phyloP scores from a whole-genome alignment of 169 alveolate genomes.

The Fabrea salina region DNA sequence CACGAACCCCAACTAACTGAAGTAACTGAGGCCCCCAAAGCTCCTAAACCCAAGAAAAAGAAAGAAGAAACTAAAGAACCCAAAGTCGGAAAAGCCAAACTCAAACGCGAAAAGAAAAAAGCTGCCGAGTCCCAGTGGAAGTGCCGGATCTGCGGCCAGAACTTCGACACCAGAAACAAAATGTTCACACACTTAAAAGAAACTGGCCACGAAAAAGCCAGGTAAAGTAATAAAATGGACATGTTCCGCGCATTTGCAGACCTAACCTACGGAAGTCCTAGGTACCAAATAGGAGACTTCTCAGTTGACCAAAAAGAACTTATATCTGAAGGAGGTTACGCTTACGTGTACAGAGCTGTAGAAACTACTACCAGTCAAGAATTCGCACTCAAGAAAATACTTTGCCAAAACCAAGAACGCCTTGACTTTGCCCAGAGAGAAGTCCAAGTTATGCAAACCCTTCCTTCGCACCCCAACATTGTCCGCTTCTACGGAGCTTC shows the following conservation, averaged over 20 bases:
- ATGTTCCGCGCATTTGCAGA: not conserved
- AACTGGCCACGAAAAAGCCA: slow-evolving; percentile 43
- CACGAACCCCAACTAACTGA: not conserved
- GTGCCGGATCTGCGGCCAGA: slow-evolving; percentile 40
- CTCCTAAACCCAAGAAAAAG: not conserved
- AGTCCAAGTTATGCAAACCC: slow-evolving; percentile 39
- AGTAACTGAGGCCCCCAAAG: not conserved
- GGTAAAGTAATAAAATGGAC: not conserved
- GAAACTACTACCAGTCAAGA: slow-evolving; percentile 54
- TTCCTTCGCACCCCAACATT: slow-evolving; percentile 44
- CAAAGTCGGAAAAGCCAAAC: slow-evolving; percentile 37
- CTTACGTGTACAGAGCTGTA: slow-evolving; percentile 63
- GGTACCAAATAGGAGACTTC: not conserved
- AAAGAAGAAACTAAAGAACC: too few species aligned
- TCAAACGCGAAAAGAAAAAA: slow-evolving; percentile 33
- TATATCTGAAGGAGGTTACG: slow-evolving; percentile 75
- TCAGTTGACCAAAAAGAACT: not conserved
- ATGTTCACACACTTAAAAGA: slow-evolving; percentile 49
- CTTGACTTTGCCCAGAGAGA: slow-evolving; percentile 56
- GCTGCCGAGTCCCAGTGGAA: not conserved
- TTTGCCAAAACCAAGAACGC: slow-evolving; percentile 49
- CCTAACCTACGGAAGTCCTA: not conserved
- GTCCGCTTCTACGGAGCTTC: slow-evolving; percentile 49
- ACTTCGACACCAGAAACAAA: slow-evolving; percentile 37
- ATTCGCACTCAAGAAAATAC: slow-evolving; percentile 63